phyloP scores from a whole-genome alignment of 805 yeast species.

The Komagataella kurtzmanii region DNA sequence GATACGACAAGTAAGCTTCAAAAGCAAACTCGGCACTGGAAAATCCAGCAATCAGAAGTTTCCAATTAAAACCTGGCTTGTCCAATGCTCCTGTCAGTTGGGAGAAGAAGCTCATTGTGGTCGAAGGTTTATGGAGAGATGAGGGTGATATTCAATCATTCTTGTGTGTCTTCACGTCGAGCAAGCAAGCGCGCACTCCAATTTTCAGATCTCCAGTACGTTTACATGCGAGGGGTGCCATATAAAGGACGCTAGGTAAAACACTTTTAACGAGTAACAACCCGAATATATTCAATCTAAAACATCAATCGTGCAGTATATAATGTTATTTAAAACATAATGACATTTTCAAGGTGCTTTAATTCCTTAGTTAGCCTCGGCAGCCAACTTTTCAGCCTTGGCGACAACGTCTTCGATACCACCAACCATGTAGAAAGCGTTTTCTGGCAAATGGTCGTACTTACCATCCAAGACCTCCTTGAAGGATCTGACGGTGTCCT shows the following conservation, averaged over 20 bases:
- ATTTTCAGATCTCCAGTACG: too few species aligned
- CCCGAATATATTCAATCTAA: not conserved
- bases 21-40: conserved; percentile 64
- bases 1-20: conserved; percentile 57
- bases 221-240: too few species aligned
- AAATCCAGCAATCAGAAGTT: conserved; percentile 56
- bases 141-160: not conserved
- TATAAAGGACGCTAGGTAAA: too few species aligned
- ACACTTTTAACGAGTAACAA: not conserved
- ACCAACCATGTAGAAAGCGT: conserved; percentile 99
- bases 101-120: not conserved
- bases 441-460: conserved; percentile 98
- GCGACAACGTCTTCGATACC: conserved; percentile 98
- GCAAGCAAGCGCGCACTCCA: not conserved
- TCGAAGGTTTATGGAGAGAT: not conserved
- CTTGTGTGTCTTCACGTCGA: not conserved
- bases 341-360: not conserved
- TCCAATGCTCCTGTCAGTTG: conserved; percentile 26
- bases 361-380: conserved; percentile 56
- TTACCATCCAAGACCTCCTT: conserved; percentile 96
- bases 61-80: conserved; percentile 68
- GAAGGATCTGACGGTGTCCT: conserved; percentile 91
- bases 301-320: not conserved
- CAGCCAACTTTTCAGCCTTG: conserved; percentile 97
- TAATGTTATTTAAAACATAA: not conserved